Conservation (phyloP, 805 yeast species). For the Saturnispora hagleri region DNA sequence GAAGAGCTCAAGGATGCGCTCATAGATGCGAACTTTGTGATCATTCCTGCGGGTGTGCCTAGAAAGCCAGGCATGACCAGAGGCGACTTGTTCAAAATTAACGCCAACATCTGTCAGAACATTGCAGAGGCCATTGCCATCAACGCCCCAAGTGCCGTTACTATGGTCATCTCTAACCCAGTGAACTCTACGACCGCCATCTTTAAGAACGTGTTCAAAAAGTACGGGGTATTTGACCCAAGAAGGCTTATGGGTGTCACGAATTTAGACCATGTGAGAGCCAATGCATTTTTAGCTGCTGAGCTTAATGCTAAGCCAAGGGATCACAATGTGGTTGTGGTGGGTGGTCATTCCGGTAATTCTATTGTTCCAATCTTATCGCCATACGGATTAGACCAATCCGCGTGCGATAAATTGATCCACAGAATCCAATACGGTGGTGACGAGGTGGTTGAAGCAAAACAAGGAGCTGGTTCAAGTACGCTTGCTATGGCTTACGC, state of each 20-base stretch:
- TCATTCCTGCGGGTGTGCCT: constrained; percentile 56
- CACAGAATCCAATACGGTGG: constrained; percentile 94
- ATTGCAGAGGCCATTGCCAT: constrained; percentile 69
- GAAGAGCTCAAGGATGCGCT: constrained; percentile 31
- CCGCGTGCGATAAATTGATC: constrained; percentile 42
- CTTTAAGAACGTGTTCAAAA: constrained; percentile 69
- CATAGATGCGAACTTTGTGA: constrained; percentile 38
- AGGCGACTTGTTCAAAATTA: constrained; percentile 51
- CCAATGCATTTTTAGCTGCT: constrained; percentile 58
- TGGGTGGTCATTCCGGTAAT: constrained; percentile 95
- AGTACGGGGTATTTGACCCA: constrained; percentile 60
- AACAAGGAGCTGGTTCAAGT: constrained; percentile 91
- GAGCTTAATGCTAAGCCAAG: constrained; percentile 41
- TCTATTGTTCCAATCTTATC: constrained; percentile 85
- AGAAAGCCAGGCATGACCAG: constrained; percentile 61
- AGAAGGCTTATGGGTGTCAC: constrained; percentile 79
- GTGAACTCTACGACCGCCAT: constrained; percentile 91
- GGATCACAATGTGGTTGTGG: constrained; percentile 56
- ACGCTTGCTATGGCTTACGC: constrained; percentile 92
- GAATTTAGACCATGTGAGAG: constrained; percentile 78
- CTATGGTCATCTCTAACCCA: constrained; percentile 83
- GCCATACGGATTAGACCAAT: constrained; percentile 15
- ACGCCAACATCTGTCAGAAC: constrained; percentile 61
- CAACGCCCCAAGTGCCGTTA: constrained; percentile 63
- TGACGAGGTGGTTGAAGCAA: constrained; percentile 90